Evolutionary conservation across 176 grass and related monocot species (phyloP).

Genomic region (Elaeis guineensis): DNA sequence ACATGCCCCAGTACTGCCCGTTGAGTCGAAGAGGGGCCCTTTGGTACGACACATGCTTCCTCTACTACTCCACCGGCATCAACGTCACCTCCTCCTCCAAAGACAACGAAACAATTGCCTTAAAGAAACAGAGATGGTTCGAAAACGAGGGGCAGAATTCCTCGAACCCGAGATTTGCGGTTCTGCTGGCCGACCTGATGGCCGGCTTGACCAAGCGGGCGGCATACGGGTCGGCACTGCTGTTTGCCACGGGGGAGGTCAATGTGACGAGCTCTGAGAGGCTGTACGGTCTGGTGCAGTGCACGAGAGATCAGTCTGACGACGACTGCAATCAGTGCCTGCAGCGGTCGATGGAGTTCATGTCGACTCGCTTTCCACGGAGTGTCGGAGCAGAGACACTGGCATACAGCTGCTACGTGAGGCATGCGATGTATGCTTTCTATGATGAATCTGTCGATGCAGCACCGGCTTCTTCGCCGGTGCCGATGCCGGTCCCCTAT

Average conservation of each 20-base stretch:
- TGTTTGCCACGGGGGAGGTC: background rate
- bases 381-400: no score
- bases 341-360: no score
- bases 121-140: background rate
- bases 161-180: background rate
- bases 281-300: no score
- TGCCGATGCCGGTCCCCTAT: no score
- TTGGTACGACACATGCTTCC: conserved; percentile 17
- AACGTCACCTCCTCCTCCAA: background rate
- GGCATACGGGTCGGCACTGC: background rate
- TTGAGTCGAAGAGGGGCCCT: background rate
- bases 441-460: no score
- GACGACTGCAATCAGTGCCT: no score
- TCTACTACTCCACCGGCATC: conserved; percentile 17
- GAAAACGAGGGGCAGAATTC: background rate
- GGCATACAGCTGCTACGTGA: no score
- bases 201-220: background rate
- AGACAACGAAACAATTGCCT: background rate
- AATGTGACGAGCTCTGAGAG: background rate
- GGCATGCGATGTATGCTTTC: no score
- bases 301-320: no score
- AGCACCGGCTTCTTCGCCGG: no score
- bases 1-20: background rate
- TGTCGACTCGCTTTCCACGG: no score
- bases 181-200: background rate